Evolutionary conservation across 2,329 filamentous ascomycete species (phyloP).

Genomic region (Colletotrichum somersetense): DNA sequence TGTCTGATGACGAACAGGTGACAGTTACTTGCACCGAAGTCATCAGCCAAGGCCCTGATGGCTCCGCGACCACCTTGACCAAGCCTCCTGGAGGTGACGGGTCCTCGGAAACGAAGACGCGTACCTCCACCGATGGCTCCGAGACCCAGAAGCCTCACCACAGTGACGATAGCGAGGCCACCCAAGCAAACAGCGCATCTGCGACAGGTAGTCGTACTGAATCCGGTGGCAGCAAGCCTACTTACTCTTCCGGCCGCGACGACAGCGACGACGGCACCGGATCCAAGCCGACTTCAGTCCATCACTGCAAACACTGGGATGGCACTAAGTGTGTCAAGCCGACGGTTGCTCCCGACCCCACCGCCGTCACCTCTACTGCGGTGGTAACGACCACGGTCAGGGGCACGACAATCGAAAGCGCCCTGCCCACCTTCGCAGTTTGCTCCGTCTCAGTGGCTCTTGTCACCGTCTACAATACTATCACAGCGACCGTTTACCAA

Average conservation of each 20-base stretch:
- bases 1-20: constrained; percentile 15
- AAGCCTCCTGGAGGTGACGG: constrained; percentile 3
- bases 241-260: constrained; percentile 6
- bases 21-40: constrained; percentile 36
- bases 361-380: constrained; percentile 4
- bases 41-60: constrained; percentile 26
- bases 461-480: constrained; percentile 53
- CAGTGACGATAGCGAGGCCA: constrained; percentile 13
- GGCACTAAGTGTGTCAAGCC: constrained; percentile 36
- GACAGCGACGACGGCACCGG: neutral
- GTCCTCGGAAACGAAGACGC: constrained; percentile 14
- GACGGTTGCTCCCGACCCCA: constrained; percentile 3
- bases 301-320: constrained; percentile 45
- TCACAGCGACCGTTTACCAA: constrained; percentile 49
- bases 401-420: constrained; percentile 29
- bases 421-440: constrained; percentile 41
- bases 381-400: constrained; percentile 1
- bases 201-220: constrained; percentile 3
- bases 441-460: constrained; percentile 50
- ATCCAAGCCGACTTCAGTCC: constrained; percentile 25
- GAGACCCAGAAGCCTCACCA: constrained; percentile 17
- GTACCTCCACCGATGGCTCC: neutral
- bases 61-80: constrained; percentile 28
- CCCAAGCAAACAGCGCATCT: neutral
- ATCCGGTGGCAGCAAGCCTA: constrained; percentile 3